Base-by-base conservation (phyloP, 176 grass and related monocot species). In the Phyllostachys edulis region DNA sequence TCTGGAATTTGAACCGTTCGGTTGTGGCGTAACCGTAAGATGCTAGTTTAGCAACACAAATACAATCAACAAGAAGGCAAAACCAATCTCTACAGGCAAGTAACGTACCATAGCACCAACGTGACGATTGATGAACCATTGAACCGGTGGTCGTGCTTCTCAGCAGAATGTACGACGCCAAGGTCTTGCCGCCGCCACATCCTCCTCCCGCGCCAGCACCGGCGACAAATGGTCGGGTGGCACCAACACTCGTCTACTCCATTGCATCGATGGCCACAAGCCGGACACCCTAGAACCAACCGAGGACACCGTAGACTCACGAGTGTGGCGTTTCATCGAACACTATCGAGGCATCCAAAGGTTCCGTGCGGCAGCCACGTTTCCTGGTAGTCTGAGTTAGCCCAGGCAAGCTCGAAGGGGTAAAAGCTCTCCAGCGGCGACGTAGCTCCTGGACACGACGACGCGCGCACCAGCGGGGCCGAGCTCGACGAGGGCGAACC, bases 111-210 rank as follows among this genome's bases (percentile, higher is more conserved):
- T 63, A 51, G 65, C 37, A 80, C 85, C 55, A 82, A 84, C 49
- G 82, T 80, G 67, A 61, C 27, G 74, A 32, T 21, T 10, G 24
- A 51, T 46, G 3, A 67, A n/a, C n/a, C n/a, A n/a, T n/a, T n/a
- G n/a, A n/a, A 67, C 20, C 13, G 71, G 63, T 71, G 63, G 88
- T 80, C 6, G 80, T 78, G 68, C 67, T 91, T 49, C 86, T 81
- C 56, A 78, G 79, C n/a, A 92, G 75, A 69, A 78, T 71, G 77
- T 85, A 87, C 13, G 81, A 90, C 47, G 83, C 76, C 80, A 87
- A 88, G 23, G 81, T 42, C 16, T 70, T 20, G 50, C 36, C 15
- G 36, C n/a, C 50, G 71, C 89, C 21, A 85, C 34, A 70, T 92
- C 84, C 74, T 89, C 70, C 71, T 89, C 86, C 54, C 36, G n/a